A percentile compares a stretch with the other conserved stretches of the same genome.
These are phyloP conservation scores for Allium sativum DNA, from an alignment of 106 monocot genomes.

Conservation along the genomic window DNA sequence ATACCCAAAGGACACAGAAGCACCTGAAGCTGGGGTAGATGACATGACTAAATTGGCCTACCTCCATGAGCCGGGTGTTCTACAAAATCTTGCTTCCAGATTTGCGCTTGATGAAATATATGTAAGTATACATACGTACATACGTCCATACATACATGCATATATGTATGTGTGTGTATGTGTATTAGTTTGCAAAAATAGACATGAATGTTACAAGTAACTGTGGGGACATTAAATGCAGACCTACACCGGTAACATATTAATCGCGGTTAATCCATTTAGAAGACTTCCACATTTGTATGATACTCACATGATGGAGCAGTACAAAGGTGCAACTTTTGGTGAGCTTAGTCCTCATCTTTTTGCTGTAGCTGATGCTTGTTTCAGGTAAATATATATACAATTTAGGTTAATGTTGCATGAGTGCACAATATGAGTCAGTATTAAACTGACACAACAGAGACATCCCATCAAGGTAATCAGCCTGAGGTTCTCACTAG, in stretches of 20 bases:
- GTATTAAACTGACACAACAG: background rate
- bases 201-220: too few relatives aligned
- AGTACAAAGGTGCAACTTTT: conserved; percentile 85
- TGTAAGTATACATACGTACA: conserved; percentile 22
- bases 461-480: too few relatives aligned
- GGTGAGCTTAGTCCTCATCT: conserved; percentile 93
- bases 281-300: conserved; percentile 80
- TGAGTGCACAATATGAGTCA: too few relatives aligned
- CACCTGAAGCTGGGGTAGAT: conserved; percentile 83
- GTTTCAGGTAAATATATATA: conserved; percentile 49
- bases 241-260: conserved; percentile 98
- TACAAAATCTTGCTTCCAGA: conserved; percentile 72
- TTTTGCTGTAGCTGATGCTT: conserved; percentile 88
- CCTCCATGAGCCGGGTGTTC: conserved; percentile 94
- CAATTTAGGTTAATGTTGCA: too few relatives aligned
- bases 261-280: conserved; percentile 95
- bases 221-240: conserved; percentile 3
- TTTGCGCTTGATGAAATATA: conserved; percentile 88
- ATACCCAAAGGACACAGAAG: conserved; percentile 92
- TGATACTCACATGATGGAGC: conserved; percentile 93
- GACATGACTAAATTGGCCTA: conserved; percentile 98
- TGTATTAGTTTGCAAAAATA: too few relatives aligned
- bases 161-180: conserved; percentile 2
- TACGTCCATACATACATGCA: background rate
- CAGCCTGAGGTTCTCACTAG: too few relatives aligned